These are phyloP conservation scores for Solanum pinnatisectum DNA, from an alignment of 257 asterid species.

Conservation along the genomic window DNA sequence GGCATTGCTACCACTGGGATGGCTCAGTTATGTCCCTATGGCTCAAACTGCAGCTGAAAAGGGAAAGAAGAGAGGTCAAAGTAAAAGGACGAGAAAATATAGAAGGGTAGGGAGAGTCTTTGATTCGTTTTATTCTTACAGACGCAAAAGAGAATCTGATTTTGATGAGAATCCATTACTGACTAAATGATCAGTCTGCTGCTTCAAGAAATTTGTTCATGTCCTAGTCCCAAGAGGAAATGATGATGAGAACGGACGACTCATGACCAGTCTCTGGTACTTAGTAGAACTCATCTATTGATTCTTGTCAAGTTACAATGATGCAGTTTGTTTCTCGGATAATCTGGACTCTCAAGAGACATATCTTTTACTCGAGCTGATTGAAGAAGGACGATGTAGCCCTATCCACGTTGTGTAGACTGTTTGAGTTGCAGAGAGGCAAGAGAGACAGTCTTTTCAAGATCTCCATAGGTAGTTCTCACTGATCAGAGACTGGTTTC, in stretches of 20 bases:
- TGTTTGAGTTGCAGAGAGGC: not conserved
- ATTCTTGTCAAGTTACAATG: not conserved
- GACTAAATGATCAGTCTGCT: not conserved
- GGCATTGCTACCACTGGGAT: conserved; percentile 53
- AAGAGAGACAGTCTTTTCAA: not conserved
- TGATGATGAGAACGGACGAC: not conserved
- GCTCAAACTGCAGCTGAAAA: conserved; percentile 27
- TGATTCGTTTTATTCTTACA: conserved; percentile 40
- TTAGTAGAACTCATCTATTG: not conserved
- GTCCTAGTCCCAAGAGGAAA: not conserved
- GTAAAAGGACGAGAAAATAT: conserved; percentile 34
- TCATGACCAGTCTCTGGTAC: not conserved
- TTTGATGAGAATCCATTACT: conserved; percentile 13
- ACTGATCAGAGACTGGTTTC: not conserved
- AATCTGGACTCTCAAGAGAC: not conserved
- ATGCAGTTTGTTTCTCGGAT: not conserved
- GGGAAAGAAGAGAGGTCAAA: conserved; percentile 26
- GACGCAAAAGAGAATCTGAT: conserved; percentile 51
- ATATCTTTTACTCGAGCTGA: not conserved
- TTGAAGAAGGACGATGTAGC: not conserved
- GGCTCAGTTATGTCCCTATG: conserved; percentile 47
- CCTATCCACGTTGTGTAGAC: not conserved
- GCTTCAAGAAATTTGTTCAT: not conserved
- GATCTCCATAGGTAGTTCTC: not conserved
- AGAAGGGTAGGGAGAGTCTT: conserved; percentile 55